Evolutionary conservation across 2,329 filamentous ascomycete species (phyloP).

Genomic region (Thielaviopsis musarum): DNA sequence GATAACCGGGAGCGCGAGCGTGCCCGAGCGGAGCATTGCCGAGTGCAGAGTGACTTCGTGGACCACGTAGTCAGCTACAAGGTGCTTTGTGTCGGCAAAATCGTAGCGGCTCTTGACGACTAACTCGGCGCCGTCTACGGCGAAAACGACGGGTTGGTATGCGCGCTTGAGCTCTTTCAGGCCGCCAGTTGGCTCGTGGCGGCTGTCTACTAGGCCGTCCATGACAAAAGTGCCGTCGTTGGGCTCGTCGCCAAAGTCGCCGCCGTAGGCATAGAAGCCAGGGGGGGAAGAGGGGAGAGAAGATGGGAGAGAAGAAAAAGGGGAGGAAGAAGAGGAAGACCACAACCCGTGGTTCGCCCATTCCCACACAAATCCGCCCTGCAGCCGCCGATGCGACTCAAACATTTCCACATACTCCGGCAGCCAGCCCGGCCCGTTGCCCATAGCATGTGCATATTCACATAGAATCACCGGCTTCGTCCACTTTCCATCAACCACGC

Average conservation of each 20-base stretch:
- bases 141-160: conserved; percentile 40
- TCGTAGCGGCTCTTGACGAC: conserved; percentile 38
- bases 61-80: conserved; percentile 15
- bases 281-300: conserved; percentile 20
- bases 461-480: conserved; percentile 40
- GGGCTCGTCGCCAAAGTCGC: conserved; percentile 43
- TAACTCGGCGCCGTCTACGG: conserved; percentile 26
- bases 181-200: conserved; percentile 33
- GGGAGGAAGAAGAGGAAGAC: conserved; percentile 12
- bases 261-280: conserved; percentile 38
- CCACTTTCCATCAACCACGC: conserved; percentile 16
- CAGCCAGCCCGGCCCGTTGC: conserved; percentile 38
- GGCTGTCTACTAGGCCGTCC: conserved; percentile 34
- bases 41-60: not conserved
- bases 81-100: conserved; percentile 32
- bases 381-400: conserved; percentile 29
- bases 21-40: too few relatives aligned
- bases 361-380: conserved; percentile 51
- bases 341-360: conserved; percentile 42
- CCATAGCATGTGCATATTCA: conserved; percentile 48
- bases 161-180: conserved; percentile 39
- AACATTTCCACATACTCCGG: conserved; percentile 52
- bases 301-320: conserved; percentile 1
- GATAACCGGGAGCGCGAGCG: not conserved
- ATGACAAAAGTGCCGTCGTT: conserved; percentile 44